Percentiles rank a stretch among this genome's conserved stretches.
Conservation (phyloP, 2,329 filamentous ascomycete genomes). For the Neophaeococcomyces aloes region DNA sequence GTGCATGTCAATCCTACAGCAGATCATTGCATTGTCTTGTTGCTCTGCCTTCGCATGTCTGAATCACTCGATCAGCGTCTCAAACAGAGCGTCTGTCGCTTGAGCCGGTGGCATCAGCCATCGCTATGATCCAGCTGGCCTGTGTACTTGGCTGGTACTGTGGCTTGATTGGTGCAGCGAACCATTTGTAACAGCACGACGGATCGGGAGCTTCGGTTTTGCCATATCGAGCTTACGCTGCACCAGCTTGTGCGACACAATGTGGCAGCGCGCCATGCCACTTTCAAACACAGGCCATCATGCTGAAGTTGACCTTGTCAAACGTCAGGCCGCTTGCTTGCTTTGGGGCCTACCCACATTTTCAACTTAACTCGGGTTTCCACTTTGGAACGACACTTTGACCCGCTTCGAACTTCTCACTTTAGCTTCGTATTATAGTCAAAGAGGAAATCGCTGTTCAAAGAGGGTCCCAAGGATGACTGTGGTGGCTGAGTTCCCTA, state of each 20-base stretch:
- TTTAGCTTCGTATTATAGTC: conserved; percentile 1
- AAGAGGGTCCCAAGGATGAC: conserved; percentile 5
- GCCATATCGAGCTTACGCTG: conserved; percentile 1
- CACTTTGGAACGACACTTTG: background rate
- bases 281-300: background rate
- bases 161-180: conserved; percentile 4
- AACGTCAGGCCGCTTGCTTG: conserved; percentile 1
- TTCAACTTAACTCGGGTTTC: background rate
- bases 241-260: background rate
- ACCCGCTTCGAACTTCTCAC: background rate
- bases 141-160: background rate
- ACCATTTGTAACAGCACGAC: conserved; percentile 1
- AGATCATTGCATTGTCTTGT: too few relatives aligned
- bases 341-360: background rate
- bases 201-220: conserved; percentile 2
- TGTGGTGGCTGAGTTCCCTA: conserved; percentile 2
- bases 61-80: background rate
- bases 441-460: conserved; percentile 2
- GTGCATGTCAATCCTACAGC: background rate
- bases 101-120: conserved; percentile 1
- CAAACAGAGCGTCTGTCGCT: background rate
- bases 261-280: conserved; percentile 3
- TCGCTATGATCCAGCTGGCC: background rate
- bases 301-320: background rate
- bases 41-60: too few relatives aligned